Evolutionary conservation across 2,329 filamentous ascomycete genomes (phyloP), one percentile per base, ranked within the genome.

Genomic region (Beauveria sp.): DNA sequence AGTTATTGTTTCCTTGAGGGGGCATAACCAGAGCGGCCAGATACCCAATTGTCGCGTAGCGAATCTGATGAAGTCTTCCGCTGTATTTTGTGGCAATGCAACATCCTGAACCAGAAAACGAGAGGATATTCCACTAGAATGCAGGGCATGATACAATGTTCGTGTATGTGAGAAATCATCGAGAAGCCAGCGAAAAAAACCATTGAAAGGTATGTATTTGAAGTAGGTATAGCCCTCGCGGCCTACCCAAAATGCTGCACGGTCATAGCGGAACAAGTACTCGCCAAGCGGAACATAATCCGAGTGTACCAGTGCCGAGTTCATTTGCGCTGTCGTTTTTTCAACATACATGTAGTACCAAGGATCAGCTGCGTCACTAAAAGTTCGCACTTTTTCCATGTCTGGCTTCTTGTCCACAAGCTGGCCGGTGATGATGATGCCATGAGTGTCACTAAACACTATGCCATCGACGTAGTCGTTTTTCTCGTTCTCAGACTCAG

Each of bases 321-420:
- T 14, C 46, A 3, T 26, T 28, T 30, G 34, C 43, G 20, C 9
- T 24, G 26, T 26, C 4, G 6, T 5, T 2, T 76, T 71, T 60
- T 83, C 70, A 1, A 80, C 84, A 63, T 88, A 84, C 3, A 88
- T 73, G 63, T 87, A 88, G 67, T 84, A 86, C 86, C 86, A 89
- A 0, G 84, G 82, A 66, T 89, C 85, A 18, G 69, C 70, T 0
- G 81, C 71, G 16, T 79, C 72, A 48, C 77, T 81, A 69, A 87
- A 88, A 16, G 46, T 48, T 0, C 67, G 71, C 57, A 48, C 0
- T 62, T 52, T 0, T 1, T 1, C 0, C 64, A 59, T 7, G 28
- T 22, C 14, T 70, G 52, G 22, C 16, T 28, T 8, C 64, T 67
- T 5, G 26, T 26, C 26, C 26, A 26, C 26, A 26, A 86, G 69